phyloP scores from a whole-genome alignment of 2,329 filamentous ascomycete genomes.

The Cordyceps cicadae region DNA sequence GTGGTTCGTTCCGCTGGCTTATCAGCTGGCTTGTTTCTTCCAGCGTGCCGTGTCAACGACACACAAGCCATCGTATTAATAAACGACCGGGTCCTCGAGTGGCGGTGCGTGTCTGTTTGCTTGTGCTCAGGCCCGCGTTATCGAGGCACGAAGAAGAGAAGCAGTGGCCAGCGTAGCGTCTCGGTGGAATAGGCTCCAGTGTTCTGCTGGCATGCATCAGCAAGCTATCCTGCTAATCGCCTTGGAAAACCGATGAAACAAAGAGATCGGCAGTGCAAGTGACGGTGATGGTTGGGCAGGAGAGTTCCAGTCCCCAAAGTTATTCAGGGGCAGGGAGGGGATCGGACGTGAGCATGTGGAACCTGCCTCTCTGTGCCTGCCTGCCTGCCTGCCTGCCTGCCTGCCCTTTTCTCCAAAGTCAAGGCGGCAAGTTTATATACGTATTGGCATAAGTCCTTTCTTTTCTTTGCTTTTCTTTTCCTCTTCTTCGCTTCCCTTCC shows the following conservation, averaged over 20 bases:
- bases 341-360: not conserved
- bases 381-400: too few species aligned
- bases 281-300: not conserved
- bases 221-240: not conserved
- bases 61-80: not conserved
- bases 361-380: not conserved
- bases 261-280: conserved; percentile 5
- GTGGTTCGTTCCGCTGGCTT: not conserved
- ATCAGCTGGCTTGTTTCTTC: not conserved
- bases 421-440: not conserved
- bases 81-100: not conserved
- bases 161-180: not conserved
- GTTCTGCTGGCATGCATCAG: not conserved
- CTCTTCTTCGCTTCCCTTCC: too few species aligned
- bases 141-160: not conserved
- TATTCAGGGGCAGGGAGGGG: not conserved
- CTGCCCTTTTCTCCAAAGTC: not conserved
- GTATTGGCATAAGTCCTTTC: too few species aligned
- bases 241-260: conserved; percentile 9
- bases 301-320: not conserved
- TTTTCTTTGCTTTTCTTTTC: too few species aligned
- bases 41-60: not conserved
- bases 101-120: conserved; percentile 6
- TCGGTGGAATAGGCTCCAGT: not conserved
- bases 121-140: not conserved